Evolutionary conservation across 257 asterid species (phyloP).

Genomic region (Solanum appendiculatum): DNA sequence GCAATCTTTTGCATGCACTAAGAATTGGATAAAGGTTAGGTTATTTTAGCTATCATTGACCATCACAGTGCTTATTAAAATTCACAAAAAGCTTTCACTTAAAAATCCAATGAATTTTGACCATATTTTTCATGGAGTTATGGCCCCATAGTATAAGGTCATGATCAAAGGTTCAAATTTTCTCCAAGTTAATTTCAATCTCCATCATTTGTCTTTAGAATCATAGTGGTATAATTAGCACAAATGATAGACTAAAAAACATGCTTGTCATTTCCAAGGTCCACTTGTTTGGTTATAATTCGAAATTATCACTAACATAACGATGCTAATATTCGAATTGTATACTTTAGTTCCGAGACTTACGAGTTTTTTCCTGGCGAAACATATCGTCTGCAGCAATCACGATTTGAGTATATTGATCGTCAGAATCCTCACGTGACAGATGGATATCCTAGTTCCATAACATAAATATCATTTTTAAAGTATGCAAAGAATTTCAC

Average conservation of each 20-base stretch:
- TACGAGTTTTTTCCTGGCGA: background rate
- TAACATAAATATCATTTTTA: background rate
- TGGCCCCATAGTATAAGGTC: slow-evolving; percentile 9
- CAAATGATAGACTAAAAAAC: background rate
- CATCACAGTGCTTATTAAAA: slow-evolving; percentile 34
- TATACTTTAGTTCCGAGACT: background rate
- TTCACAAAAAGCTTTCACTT: background rate
- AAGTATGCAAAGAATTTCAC: background rate
- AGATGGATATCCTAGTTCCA: background rate
- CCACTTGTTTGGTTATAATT: background rate
- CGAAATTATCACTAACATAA: background rate
- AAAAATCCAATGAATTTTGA: slow-evolving; percentile 17
- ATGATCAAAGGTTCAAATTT: slow-evolving; percentile 27
- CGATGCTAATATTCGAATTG: background rate
- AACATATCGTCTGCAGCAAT: background rate
- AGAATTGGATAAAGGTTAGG: slow-evolving; percentile 33
- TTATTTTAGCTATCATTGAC: slow-evolving; percentile 48
- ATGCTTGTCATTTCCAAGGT: background rate
- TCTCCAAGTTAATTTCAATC: slow-evolving; percentile 13
- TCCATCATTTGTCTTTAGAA: slow-evolving; percentile 18
- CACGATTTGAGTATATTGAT: background rate
- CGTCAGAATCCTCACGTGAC: background rate
- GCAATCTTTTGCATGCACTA: slow-evolving; percentile 46
- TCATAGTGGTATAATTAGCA: slow-evolving; percentile 1
- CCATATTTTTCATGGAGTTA: background rate